A percentile compares a stretch with the other conserved stretches of the same genome.
These are phyloP conservation scores for Candida tropicalis DNA, from an alignment of 1,139 yeast genomes.

Conservation along the genomic window DNA sequence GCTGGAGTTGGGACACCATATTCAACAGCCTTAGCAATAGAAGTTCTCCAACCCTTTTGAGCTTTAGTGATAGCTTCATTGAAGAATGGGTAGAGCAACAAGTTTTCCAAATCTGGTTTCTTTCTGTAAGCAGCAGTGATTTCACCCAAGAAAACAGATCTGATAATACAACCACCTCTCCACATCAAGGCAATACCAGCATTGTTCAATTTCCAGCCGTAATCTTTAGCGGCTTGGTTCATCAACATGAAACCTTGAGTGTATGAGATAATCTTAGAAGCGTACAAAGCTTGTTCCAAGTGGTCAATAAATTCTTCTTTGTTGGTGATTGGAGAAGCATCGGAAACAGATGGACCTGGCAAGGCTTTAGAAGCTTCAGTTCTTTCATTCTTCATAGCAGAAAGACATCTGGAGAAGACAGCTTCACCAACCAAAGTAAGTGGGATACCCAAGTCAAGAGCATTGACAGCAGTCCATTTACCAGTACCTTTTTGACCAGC, in stretches of 20 bases:
- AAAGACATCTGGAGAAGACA: slow-evolving; percentile 93
- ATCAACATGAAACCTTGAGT: slow-evolving; percentile 99
- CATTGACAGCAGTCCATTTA: slow-evolving; percentile 99
- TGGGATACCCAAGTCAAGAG: slow-evolving; percentile 97
- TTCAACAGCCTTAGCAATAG: slow-evolving; percentile 75
- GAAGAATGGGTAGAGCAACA: slow-evolving; percentile 95
- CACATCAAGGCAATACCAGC: slow-evolving; percentile 99
- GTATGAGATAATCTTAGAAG: slow-evolving; percentile 97
- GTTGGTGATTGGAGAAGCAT: slow-evolving; percentile 63
- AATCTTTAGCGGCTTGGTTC: slow-evolving; percentile 97
- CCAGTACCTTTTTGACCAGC: slow-evolving; percentile 99
- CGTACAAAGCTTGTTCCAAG: slow-evolving; percentile 97
- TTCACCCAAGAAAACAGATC: slow-evolving; percentile 97
- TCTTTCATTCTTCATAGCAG: slow-evolving; percentile 92
- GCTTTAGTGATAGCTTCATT: slow-evolving; percentile 89
- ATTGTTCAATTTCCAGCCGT: slow-evolving; percentile 96
- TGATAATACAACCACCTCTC: slow-evolving; percentile 99
- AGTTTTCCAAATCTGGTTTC: slow-evolving; percentile 91
- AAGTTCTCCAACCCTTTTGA: slow-evolving; percentile 93
- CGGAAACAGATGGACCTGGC: slow-evolving; percentile 70
- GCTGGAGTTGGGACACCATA: slow-evolving; percentile 98
- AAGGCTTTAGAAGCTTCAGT: slow-evolving; percentile 76
- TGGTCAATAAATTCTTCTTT: slow-evolving; percentile 79
- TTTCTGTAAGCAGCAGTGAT: slow-evolving; percentile 95
- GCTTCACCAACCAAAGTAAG: slow-evolving; percentile 99